phyloP scores from a whole-genome alignment of 257 asterid genomes.

The Nicotiana tabacum region DNA sequence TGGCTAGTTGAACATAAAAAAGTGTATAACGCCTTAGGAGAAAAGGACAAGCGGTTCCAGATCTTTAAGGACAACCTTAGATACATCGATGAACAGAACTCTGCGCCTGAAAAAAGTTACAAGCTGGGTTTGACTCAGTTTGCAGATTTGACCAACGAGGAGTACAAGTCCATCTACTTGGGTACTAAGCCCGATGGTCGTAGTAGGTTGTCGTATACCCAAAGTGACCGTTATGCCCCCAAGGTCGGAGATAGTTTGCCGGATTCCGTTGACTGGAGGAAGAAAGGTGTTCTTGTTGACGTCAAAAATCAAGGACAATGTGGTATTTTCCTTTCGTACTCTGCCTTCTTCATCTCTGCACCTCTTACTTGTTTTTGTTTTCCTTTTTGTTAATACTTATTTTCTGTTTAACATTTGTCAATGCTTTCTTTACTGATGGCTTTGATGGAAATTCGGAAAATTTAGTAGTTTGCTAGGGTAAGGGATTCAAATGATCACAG shows the following conservation, averaged over 20 bases:
- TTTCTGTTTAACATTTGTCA: not conserved
- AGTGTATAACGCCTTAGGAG: slow-evolving; percentile 60
- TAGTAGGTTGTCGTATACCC: slow-evolving; percentile 23
- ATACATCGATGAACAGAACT: slow-evolving; percentile 65
- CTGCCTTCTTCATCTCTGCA: not conserved
- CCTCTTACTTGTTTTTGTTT: not conserved
- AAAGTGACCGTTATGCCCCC: slow-evolving; percentile 41
- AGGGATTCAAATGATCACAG: not conserved
- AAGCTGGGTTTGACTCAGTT: slow-evolving; percentile 66
- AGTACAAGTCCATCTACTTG: slow-evolving; percentile 48
- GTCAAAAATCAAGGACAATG: slow-evolving; percentile 82
- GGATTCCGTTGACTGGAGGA: slow-evolving; percentile 80
- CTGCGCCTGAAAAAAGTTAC: slow-evolving; percentile 36
- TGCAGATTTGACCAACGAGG: slow-evolving; percentile 69
- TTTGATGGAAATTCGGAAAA: not conserved
- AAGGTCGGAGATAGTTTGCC: slow-evolving; percentile 52
- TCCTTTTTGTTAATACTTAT: not conserved
- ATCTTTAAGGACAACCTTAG: slow-evolving; percentile 64
- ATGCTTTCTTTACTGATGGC: not conserved
- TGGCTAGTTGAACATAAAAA: slow-evolving; percentile 64
- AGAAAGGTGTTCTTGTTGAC: slow-evolving; percentile 56
- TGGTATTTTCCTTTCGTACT: slow-evolving; percentile 28
- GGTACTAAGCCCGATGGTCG: slow-evolving; percentile 38
- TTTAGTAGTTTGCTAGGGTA: not conserved
- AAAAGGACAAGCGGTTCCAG: slow-evolving; percentile 58